These are phyloP conservation scores for Eustoma russellianum DNA, from an alignment of 257 asterid species.

Conservation along the genomic window DNA sequence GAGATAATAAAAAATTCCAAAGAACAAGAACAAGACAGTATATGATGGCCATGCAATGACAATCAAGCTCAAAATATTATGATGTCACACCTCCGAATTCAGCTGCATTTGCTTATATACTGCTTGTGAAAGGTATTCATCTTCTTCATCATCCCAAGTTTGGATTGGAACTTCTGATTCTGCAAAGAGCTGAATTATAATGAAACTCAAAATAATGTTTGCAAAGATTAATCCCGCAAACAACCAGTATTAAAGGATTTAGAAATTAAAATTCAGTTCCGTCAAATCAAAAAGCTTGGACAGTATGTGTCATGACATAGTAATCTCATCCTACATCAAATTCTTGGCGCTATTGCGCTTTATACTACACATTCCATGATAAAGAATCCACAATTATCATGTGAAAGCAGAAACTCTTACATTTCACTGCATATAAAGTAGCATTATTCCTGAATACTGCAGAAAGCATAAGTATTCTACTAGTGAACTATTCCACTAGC, in stretches of 20 bases:
- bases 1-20: background rate
- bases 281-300: background rate
- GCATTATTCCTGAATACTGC: too few relatives aligned
- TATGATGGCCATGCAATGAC: background rate
- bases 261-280: too few relatives aligned
- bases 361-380: background rate
- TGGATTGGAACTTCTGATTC: constrained; percentile 26
- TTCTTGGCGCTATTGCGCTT: background rate
- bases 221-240: constrained; percentile 2
- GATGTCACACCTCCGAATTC: constrained; percentile 46
- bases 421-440: too few relatives aligned
- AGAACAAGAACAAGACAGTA: background rate
- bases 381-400: background rate
- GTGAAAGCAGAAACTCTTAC: background rate
- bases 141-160: constrained; percentile 92
- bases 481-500: too few relatives aligned
- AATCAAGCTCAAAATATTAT: constrained; percentile 7
- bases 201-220: constrained; percentile 19
- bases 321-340: background rate
- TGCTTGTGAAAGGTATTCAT: constrained; percentile 66
- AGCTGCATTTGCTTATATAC: constrained; percentile 81
- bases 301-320: background rate
- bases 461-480: too few relatives aligned
- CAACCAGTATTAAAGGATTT: too few relatives aligned
- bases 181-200: constrained; percentile 32